Percentiles rank a stretch among this genome's conserved stretches.
Conservation (phyloP, 495 filamentous ascomycete species). For the Corynascus novoguineensis region DNA sequence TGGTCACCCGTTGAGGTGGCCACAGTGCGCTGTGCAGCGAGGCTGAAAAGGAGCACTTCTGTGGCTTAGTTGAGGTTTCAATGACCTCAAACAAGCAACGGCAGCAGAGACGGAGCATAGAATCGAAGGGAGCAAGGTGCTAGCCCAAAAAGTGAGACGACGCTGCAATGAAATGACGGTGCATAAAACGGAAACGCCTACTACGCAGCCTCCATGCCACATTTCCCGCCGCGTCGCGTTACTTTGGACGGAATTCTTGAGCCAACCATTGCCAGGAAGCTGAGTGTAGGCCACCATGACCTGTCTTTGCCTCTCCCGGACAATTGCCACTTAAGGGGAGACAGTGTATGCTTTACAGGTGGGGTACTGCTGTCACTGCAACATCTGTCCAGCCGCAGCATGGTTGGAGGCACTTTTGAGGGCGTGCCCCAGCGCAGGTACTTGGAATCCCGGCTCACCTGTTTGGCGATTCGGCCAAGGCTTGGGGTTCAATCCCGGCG, state of each 20-base stretch:
- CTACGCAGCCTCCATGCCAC: not conserved
- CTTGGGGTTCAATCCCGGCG: too few species aligned
- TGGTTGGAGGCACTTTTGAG: too few species aligned
- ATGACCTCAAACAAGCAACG: too few species aligned
- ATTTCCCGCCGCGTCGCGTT: not conserved
- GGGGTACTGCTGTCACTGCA: too few species aligned
- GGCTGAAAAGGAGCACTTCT: not conserved
- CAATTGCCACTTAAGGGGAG: not conserved
- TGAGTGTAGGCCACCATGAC: not conserved
- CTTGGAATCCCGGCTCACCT: too few species aligned
- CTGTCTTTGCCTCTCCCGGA: not conserved
- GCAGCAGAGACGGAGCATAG: too few species aligned
- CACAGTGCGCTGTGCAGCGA: not conserved
- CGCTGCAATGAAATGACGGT: too few species aligned
- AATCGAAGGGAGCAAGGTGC: too few species aligned
- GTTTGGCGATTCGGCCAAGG: too few species aligned
- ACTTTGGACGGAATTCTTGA: not conserved
- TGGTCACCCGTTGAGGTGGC: not conserved
- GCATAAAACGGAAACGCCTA: not conserved
- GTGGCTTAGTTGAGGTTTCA: not conserved
- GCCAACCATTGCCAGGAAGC: not conserved
- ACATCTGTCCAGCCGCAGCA: too few species aligned
- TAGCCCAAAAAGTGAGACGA: too few species aligned
- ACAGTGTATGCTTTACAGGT: not conserved
- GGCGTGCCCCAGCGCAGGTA: too few species aligned